Evolutionary conservation across 2,329 filamentous ascomycete species (phyloP), one percentile per base, ranked within the genome.

Genomic region (Penicillium sp.): DNA sequence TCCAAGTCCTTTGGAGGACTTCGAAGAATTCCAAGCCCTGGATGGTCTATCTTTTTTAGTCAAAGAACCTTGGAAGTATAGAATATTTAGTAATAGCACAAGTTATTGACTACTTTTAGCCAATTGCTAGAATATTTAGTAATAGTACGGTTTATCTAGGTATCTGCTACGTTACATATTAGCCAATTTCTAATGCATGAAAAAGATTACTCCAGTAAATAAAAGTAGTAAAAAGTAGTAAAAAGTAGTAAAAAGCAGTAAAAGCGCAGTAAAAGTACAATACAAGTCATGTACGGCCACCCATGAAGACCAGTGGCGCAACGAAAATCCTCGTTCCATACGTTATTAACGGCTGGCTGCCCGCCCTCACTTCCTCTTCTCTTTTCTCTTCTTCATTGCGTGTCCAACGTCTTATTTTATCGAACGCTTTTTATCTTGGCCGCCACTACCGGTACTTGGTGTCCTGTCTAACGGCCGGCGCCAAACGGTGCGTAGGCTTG

Each of bases 401-500:
- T 60, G 61, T 64, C 62, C 62, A 67, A 62, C 67, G 63, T 67
- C 67, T 67, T 67, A 61, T 60, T 61, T 65, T 57, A 69, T 70
- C 67, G 69, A 71, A 68, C 67, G 69, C 63, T 66, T 69, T 67
- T 54, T 67, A 62, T 68, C 67, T 72, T 75, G 73, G 73, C 72
- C 73, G 73, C 73, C 73, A 75, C 72, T 74, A 73, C 72, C 73
- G 73, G 72, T 74, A 67, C 69, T 74, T 74, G 73, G 72, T 75
- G 73, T 75, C 72, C 73, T 75, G 73, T 75, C 72, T 75, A 67
- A 73, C 72, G 73, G 70, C 73, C 72, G 72, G 73, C 73, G 73
- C 73, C 73, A 75, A 73, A 75, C 72, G 73, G 73, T 76, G 73
- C 73, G 70, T 75, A 75, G 73, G 73, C 73, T 74, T 72, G 70